Evolutionary conservation across 2,329 filamentous ascomycete genomes (phyloP).

Genomic region (Pseudogymnoascus sp.): DNA sequence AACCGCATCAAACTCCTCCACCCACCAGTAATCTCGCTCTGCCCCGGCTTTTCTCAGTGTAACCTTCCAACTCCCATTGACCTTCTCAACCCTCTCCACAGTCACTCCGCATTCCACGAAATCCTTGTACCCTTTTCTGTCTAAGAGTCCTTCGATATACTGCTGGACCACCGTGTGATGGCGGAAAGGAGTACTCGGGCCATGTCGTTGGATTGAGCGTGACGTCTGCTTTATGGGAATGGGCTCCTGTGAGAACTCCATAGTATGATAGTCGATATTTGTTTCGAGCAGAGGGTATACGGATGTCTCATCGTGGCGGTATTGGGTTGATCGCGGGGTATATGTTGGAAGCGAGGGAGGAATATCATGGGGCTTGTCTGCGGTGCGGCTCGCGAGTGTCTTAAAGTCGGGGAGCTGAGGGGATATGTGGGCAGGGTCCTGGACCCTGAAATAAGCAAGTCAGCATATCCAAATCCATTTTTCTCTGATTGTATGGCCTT

Average conservation of each 20-base stretch:
- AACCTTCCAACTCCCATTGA: conserved; percentile 43
- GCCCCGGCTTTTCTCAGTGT: conserved; percentile 40
- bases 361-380: conserved; percentile 42
- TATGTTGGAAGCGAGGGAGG: conserved; percentile 42
- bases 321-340: conserved; percentile 35
- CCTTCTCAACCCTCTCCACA: conserved; percentile 51
- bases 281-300: conserved; percentile 60
- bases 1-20: conserved; percentile 57
- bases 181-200: conserved; percentile 52
- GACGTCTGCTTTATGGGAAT: conserved; percentile 40
- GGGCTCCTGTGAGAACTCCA: conserved; percentile 53
- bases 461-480: background rate
- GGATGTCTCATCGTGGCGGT: conserved; percentile 50
- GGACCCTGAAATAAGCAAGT: conserved; percentile 34
- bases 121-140: conserved; percentile 46
- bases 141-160: conserved; percentile 47
- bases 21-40: conserved; percentile 52
- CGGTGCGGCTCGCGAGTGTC: conserved; percentile 40
- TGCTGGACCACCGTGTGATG: conserved; percentile 50
- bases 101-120: conserved; percentile 51
- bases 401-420: conserved; percentile 38
- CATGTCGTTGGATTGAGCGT: conserved; percentile 42
- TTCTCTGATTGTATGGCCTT: background rate
- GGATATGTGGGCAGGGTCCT: conserved; percentile 31
- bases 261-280: conserved; percentile 52